phyloP scores from a whole-genome alignment of 2,329 filamentous ascomycete species.

The Periconia macrospinosa region DNA sequence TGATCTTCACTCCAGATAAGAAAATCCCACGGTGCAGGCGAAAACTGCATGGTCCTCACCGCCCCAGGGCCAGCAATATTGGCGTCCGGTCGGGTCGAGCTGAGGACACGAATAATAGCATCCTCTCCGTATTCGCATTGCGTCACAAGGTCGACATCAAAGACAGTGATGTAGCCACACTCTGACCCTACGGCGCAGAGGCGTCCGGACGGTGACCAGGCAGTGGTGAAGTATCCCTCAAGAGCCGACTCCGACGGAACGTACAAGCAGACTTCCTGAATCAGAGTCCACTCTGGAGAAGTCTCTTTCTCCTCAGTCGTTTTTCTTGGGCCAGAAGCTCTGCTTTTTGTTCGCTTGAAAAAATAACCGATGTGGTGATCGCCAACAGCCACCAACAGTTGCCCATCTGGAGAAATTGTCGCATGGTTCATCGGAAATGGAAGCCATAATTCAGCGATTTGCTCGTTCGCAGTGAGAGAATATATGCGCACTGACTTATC shows the following conservation, averaged over 20 bases:
- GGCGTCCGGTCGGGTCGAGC: conserved; percentile 70
- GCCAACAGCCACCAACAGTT: conserved; percentile 77
- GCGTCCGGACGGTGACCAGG: conserved; percentile 71
- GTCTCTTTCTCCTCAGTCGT: conserved; percentile 21
- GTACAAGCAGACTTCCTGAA: conserved; percentile 47
- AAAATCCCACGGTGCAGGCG: conserved; percentile 85
- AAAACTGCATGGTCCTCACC: conserved; percentile 89
- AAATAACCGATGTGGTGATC: conserved; percentile 88
- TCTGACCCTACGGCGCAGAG: conserved; percentile 79
- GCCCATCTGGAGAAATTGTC: conserved; percentile 87
- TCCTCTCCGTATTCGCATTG: conserved; percentile 52
- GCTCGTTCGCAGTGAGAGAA: conserved; percentile 68
- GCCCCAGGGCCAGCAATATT: conserved; percentile 66
- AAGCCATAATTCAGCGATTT: conserved; percentile 71
- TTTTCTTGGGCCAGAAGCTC: conserved; percentile 27
- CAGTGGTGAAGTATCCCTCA: conserved; percentile 72
- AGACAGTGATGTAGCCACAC: conserved; percentile 76
- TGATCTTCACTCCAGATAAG: conserved; percentile 93
- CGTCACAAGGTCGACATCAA: conserved; percentile 58
- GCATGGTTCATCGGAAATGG: conserved; percentile 91
- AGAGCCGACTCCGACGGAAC: conserved; percentile 40
- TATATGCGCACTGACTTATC: conserved; percentile 88
- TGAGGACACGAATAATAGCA: conserved; percentile 73
- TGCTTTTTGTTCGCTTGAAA: conserved; percentile 60
- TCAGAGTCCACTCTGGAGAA: conserved; percentile 44